Evolutionary conservation across 1,284 basidiomycete species (phyloP), one percentile per base, ranked within the genome.

Genomic region (Trichosporon sp.): DNA sequence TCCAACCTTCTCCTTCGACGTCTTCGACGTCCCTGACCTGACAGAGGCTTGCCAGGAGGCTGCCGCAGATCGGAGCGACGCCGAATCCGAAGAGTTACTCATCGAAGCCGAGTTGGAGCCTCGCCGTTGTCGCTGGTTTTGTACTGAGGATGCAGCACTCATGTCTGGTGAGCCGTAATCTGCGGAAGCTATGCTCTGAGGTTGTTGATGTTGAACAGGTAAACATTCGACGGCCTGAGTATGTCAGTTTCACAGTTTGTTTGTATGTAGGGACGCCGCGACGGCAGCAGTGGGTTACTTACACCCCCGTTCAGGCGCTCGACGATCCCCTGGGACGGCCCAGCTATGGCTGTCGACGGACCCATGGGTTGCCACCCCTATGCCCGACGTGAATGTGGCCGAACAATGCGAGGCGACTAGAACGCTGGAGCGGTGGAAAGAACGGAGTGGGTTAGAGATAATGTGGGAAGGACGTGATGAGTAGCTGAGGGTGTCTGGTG

Each of bases 401-500:
- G 16, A 63, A 8, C 32, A n/a, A 37, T 61, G 26, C 14, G 26
- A 14, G 12, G 11, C n/a, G 26, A 32, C 12, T 7, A 35, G 14
- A n/a, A 12, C 32, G 32, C 12, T 7, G n/a, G 14, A n/a, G 6
- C 32, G 32, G 21, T 61, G 56, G 31, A 46, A 46, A 46, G 43
- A 46, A 6, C 16, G 31, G 12, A 4, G 31, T 4, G 14, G 56
- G 7, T n/a, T 21, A 14, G 16, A 2, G 31, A 35, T 11, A 32
- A 31, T 35, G 16, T 37, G 14, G 59, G 59, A 63, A 63, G 26
- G 59, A 16, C 32, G 59, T 2, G 59, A 32, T 63, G 59, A 63
- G 32, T 63, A 63, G 59, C 59, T 35, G 31, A n/a, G 59, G 31
- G 32, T 63, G 59, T 37, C 59, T 14, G 59, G 32, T 63, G 59